Base-by-base conservation (phyloP, 805 yeast species). In the Suhomyces prunicola region DNA sequence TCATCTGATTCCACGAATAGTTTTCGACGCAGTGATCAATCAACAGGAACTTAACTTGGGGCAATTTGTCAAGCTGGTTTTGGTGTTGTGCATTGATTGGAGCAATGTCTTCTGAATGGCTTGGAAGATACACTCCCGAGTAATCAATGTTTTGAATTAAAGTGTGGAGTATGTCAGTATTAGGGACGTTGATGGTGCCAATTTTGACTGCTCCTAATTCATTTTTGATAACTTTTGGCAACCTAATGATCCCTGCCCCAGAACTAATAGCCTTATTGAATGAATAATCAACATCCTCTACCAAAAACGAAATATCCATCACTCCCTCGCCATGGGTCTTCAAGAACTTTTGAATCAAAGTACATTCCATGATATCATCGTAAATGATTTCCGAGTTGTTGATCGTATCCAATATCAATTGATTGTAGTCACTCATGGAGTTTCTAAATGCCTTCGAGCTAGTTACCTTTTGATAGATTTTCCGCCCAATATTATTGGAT, bases 1-100 rank as follows among this genome's bases (percentile, higher is more conserved):
- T 77, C 87, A 88, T 82, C 59, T 80, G 72, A 61, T 84, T 69
- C 92, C 92, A 87, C 42, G 79, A 81, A 58, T 84, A 85, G 68
- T 88, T 89, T 58, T 87, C 92, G 17, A 90, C 96, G 62, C 90
- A 85, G 62, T 89, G 96, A 67, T 89, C 96, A 54, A 90, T 80
- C 5, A 64, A 60, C 1, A 59, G 60, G 40, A 86, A 68, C 0
- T 66, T 54, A 15, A 82, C 65, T n/a, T 67, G 67, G 8, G 78
- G 78, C 8, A 60, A 48, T 15, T 42, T 36, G 27, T 55, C 47
- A 9, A 55, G 36, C 13, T 51, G 54, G 4, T 31, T n/a, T 22
- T 39, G 23, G 9, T 27, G 46, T 23, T 8, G 6, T 5, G 55
- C 51, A 17, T 55, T 55, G 45, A 47, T 36, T 22, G 44, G 46